Evolutionary conservation across 2,329 filamentous ascomycete species (phyloP).

Genomic region (Alternaria metachromatica): DNA sequence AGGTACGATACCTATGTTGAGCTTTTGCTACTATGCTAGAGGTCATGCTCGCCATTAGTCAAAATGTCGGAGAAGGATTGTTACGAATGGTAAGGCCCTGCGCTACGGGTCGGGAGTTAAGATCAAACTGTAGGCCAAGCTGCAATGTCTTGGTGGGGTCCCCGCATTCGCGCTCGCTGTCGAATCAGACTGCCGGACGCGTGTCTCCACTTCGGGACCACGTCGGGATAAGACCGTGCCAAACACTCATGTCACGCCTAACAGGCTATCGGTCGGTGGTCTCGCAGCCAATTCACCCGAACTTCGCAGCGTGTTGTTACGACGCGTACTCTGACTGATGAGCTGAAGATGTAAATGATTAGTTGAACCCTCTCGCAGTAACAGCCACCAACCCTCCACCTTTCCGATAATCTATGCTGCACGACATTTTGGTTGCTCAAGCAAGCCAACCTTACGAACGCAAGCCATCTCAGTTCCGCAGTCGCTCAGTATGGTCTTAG

Average conservation of each 20-base stretch:
- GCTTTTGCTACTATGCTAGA: neutral
- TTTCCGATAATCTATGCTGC: neutral
- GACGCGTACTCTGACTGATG: neutral
- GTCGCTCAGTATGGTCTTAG: slow-evolving; percentile 23
- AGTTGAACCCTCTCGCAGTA: neutral
- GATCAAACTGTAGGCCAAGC: neutral
- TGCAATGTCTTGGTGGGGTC: neutral
- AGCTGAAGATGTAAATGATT: neutral
- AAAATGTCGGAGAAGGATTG: neutral
- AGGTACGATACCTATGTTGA: neutral
- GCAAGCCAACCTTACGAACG: neutral
- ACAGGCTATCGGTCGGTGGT: neutral
- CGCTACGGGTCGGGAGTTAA: neutral
- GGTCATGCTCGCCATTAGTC: neutral
- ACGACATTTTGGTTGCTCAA: neutral
- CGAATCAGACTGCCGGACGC: neutral
- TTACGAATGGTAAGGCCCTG: neutral
- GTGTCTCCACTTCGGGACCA: neutral
- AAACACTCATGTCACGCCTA: neutral
- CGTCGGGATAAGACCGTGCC: neutral
- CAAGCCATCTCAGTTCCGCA: neutral
- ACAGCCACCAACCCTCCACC: neutral
- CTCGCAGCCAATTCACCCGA: neutral
- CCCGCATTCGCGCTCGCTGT: neutral
- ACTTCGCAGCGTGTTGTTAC: neutral